Evolutionary conservation across 2,329 filamentous ascomycete genomes (phyloP).

Genomic region (Trichoderma koningii): DNA sequence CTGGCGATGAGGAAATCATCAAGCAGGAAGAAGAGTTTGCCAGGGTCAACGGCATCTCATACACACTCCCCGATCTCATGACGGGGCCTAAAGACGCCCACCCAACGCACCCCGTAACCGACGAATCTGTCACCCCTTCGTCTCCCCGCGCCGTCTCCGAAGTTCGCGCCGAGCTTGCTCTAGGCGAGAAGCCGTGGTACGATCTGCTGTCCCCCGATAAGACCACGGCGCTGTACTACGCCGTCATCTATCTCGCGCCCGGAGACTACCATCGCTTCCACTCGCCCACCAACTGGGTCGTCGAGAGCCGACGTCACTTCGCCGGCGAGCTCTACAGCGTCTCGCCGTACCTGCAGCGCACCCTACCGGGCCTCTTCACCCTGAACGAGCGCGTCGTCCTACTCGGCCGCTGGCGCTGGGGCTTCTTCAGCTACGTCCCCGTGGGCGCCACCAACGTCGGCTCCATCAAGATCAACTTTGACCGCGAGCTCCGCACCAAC

Average conservation of each 20-base stretch:
- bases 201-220: slow-evolving; percentile 62
- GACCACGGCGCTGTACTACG: slow-evolving; percentile 82
- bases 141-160: slow-evolving; percentile 75
- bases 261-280: slow-evolving; percentile 99
- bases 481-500: slow-evolving; percentile 90
- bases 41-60: slow-evolving; percentile 89
- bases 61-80: slow-evolving; percentile 84
- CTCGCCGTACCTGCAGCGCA: slow-evolving; percentile 90
- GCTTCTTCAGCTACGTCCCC: slow-evolving; percentile 94
- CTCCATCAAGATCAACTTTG: slow-evolving; percentile 96
- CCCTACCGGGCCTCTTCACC: slow-evolving; percentile 90
- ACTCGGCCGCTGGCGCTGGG: slow-evolving; percentile 91
- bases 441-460: slow-evolving; percentile 98
- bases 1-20: slow-evolving; percentile 65
- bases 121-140: slow-evolving; percentile 68
- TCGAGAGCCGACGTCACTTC: slow-evolving; percentile 92
- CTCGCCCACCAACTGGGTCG: slow-evolving; percentile 92
- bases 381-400: slow-evolving; percentile 95
- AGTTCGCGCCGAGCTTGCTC: slow-evolving; percentile 80
- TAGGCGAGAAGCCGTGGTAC: slow-evolving; percentile 71
- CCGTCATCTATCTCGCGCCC: slow-evolving; percentile 91
- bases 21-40: slow-evolving; percentile 90
- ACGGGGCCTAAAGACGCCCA: slow-evolving; percentile 57
- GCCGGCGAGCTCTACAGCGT: slow-evolving; percentile 95
- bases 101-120: slow-evolving; percentile 53